Base-by-base conservation (phyloP, 139 green algal genomes). In the Chlamydomonas incerta region DNA sequence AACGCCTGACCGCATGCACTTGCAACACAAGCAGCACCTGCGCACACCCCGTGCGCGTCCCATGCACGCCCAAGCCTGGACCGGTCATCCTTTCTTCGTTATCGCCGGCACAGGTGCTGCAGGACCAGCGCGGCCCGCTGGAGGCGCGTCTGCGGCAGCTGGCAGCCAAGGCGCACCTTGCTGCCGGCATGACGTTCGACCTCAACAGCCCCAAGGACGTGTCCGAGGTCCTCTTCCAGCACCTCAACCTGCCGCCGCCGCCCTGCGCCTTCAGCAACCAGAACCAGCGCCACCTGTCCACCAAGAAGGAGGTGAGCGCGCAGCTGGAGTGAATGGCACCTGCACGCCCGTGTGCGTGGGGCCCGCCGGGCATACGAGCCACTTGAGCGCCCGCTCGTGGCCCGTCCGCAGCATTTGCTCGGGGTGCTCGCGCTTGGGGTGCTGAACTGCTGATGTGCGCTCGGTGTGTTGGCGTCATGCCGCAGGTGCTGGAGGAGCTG, bases 401-500 rank as follows among this genome's bases (percentile, higher is more conserved):
- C n/a, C n/a, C n/a, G n/a, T n/a, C n/a, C n/a, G n/a, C n/a, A n/a
- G n/a, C n/a, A n/a, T n/a, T n/a, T n/a, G n/a, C n/a, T n/a, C n/a
- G n/a, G n/a, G n/a, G n/a, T n/a, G n/a, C n/a, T n/a, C n/a, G n/a
- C n/a, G n/a, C n/a, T n/a, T n/a, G n/a, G n/a, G n/a, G n/a, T n/a
- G n/a, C n/a, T n/a, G n/a, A n/a, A n/a, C 34, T 23, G 13, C 62
- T 33, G 62, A 31, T 68, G 57, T 63, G 3, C 21, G 20, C 57
- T 63, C 23, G 6, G 57, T 24, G 57, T n/a, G n/a, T n/a, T n/a
- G n/a, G n/a, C n/a, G n/a, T 63, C 57, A 5, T 13, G 21, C 46
- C 31, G 11, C 80, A 94, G 84, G 90, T 94, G 9, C 82, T 97
- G 31, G 75, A 95, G 86, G 92, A 95, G 87, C 72, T 96, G 83